Base-by-base conservation (phyloP, 805 yeast genomes). In the Nakazawaea holstii region DNA sequence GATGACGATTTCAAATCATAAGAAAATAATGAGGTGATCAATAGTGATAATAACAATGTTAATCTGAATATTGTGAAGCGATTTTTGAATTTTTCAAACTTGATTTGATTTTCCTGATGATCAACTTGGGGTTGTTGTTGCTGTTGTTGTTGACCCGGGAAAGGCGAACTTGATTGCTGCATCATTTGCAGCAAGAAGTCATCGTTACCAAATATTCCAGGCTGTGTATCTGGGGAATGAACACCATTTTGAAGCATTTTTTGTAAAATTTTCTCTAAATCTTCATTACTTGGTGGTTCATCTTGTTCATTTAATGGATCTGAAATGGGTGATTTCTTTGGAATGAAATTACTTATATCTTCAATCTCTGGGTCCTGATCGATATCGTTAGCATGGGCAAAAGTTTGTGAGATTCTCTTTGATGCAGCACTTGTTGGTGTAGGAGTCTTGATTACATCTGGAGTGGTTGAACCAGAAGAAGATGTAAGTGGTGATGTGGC, bases 401-500 rank as follows among this genome's bases (percentile, higher is more conserved):
- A 49, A 3, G 57, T 30, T 33, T 46, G 50, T 8, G 56, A 52
- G 8, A 50, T 49, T 42, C 53, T 45, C 36, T 51, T 57, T 4
- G 53, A 46, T 15, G 45, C 31, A 20, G 49, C 46, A 20, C 46
- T 51, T 4, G 49, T 44, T 28, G 40, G 39, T n/a, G 38, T 27
- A 6, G 41, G 33, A 13, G 39, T 33, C 26, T 32, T 15, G 17
- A 7, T n/a, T n/a, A n/a, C n/a, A n/a, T n/a, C n/a, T 24, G 31
- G 40, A 3, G 44, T 11, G n/a, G 33, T 8, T 20, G 40, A 33
- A 20, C 42, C 17, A 11, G 42, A 38, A 11, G 42, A 38, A 14
- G 24, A 20, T 20, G 30, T 46, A 11, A 45, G 13, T 13, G 51
- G 65, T 9, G 72, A 62, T 13, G 60, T 65, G 3, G 70, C 53